Evolutionary conservation across 495 filamentous ascomycete genomes (phyloP).

Genomic region (Cercophora samala): DNA sequence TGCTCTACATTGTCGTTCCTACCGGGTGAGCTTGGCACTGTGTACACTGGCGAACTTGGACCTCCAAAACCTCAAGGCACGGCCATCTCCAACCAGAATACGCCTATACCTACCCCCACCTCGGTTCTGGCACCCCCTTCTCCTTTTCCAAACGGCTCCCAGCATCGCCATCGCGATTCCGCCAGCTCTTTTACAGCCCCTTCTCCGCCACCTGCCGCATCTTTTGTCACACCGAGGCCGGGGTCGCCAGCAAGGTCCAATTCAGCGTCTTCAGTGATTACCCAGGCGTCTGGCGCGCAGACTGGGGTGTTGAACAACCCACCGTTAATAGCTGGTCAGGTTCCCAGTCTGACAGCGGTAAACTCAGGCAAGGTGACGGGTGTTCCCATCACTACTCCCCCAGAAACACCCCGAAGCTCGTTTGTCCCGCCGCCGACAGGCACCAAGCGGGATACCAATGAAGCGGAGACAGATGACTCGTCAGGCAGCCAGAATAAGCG

Average conservation of each 20-base stretch:
- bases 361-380: slow-evolving; percentile 58
- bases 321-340: slow-evolving; percentile 66
- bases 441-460: slow-evolving; percentile 60
- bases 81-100: slow-evolving; percentile 55
- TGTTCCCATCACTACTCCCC: slow-evolving; percentile 67
- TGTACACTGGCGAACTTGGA: slow-evolving; percentile 67
- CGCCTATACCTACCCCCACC: slow-evolving; percentile 63
- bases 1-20: slow-evolving; percentile 87
- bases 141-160: slow-evolving; percentile 44
- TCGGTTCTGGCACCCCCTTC: slow-evolving; percentile 56
- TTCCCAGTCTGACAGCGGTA: slow-evolving; percentile 69
- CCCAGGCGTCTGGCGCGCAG: slow-evolving; percentile 42
- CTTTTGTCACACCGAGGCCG: slow-evolving; percentile 54
- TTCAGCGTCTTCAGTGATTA: slow-evolving; percentile 80
- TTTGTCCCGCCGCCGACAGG: slow-evolving; percentile 45
- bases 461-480: slow-evolving; percentile 46
- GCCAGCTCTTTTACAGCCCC: slow-evolving; percentile 52
- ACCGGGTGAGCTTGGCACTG: slow-evolving; percentile 81
- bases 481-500: slow-evolving; percentile 57
- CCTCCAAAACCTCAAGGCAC: slow-evolving; percentile 44
- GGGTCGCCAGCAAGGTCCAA: slow-evolving; percentile 77
- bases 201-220: slow-evolving; percentile 48
- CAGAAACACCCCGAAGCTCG: slow-evolving; percentile 65
- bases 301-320: slow-evolving; percentile 64
- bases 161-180: slow-evolving; percentile 50